Evolutionary conservation across 2,329 filamentous ascomycete species (phyloP).

Genomic region (Stemphylium lycopersici): DNA sequence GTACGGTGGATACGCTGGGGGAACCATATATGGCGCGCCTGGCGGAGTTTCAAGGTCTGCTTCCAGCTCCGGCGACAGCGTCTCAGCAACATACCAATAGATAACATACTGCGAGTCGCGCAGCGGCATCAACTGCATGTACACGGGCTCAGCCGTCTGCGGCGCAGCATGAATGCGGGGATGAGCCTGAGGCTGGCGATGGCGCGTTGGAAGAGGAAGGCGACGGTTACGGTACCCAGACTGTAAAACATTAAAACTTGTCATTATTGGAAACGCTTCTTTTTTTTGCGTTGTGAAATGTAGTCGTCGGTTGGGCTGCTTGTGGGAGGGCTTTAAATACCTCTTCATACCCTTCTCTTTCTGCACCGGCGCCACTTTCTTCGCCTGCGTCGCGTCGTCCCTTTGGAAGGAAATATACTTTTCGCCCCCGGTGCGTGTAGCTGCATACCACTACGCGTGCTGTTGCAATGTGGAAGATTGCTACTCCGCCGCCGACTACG

Average conservation of each 20-base stretch:
- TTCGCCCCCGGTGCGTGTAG: constrained; percentile 40
- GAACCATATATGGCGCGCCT: constrained; percentile 44
- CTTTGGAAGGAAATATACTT: constrained; percentile 58
- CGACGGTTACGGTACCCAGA: constrained; percentile 57
- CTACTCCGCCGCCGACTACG: constrained; percentile 50
- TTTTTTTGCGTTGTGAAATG: no score
- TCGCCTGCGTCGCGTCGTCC: constrained; percentile 56
- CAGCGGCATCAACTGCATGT: constrained; percentile 54
- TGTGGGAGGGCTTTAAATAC: constrained; percentile 22
- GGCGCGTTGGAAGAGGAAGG: constrained; percentile 53
- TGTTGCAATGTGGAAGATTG: constrained; percentile 58
- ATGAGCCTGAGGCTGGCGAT: constrained; percentile 52
- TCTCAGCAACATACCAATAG: constrained; percentile 57
- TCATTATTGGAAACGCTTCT: no score
- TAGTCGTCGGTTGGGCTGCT: no score
- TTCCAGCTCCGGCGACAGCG: constrained; percentile 50
- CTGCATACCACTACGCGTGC: constrained; percentile 57
- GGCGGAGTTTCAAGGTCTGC: constrained; percentile 27
- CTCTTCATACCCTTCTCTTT: constrained; percentile 59
- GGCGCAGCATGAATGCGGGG: constrained; percentile 30
- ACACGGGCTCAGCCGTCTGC: constrained; percentile 53
- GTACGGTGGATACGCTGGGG: constrained; percentile 45
- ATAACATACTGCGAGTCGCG: constrained; percentile 51
- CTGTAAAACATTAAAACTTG: background rate
- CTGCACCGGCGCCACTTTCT: constrained; percentile 50